Conservation (phyloP, 169 alveolate species). For the Plasmodium sp. region DNA sequence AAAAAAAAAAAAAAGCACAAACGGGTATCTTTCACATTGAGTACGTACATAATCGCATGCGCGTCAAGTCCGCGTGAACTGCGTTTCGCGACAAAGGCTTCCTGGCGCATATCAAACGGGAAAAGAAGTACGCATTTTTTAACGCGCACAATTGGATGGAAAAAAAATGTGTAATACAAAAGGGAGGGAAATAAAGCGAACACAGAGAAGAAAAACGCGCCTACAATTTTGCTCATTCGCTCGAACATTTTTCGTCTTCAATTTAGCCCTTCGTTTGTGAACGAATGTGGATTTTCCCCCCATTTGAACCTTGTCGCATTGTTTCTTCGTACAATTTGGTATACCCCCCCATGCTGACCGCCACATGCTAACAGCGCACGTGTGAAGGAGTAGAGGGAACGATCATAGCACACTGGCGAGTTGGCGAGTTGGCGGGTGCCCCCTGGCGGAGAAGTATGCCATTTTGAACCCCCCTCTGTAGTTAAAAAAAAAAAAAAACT, state of each 20-base stretch:
- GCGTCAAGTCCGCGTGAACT: neutral
- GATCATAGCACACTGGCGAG: neutral
- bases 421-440: neutral
- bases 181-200: neutral
- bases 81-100: neutral
- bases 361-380: neutral
- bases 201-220: neutral
- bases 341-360: neutral
- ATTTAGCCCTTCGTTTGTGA: neutral
- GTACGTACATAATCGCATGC: neutral
- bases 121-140: neutral
- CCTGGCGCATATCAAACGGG: neutral
- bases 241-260: neutral
- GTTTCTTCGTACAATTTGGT: neutral
- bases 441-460: neutral
- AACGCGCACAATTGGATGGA: neutral
- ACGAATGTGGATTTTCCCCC: neutral
- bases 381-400: neutral
- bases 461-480: neutral
- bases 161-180: neutral
- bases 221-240: neutral
- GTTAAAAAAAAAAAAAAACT: neutral
- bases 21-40: neutral
- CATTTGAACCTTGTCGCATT: neutral
- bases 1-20: neutral